These are phyloP conservation scores for Ulmus americana DNA, from an alignment of 331 rosid genomes.

Conservation along the genomic window DNA sequence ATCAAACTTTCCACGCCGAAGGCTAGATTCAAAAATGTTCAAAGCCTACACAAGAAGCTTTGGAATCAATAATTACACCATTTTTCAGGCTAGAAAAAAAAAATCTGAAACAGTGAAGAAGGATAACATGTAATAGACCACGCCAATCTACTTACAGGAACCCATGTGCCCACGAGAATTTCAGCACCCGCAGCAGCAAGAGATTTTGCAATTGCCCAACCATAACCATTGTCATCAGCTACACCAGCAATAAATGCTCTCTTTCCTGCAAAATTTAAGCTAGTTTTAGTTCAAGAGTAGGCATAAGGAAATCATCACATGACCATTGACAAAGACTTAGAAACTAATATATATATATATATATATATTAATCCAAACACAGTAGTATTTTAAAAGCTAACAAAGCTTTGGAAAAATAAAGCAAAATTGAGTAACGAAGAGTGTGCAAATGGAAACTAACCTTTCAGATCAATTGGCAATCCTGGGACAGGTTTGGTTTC, in stretches of 20 bases:
- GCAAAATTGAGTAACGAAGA: not conserved
- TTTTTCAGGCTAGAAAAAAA: constrained; percentile 3
- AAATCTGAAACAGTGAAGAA: not conserved
- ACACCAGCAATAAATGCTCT: constrained; percentile 93
- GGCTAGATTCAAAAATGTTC: constrained; percentile 90
- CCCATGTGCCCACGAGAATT: constrained; percentile 96
- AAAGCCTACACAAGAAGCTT: constrained; percentile 53
- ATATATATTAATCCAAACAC: too few species aligned
- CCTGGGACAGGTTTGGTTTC: constrained; percentile 52
- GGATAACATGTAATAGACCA: not conserved
- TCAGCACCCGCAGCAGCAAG: constrained; percentile 97
- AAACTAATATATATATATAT: too few species aligned
- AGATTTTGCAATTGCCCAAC: constrained; percentile 97
- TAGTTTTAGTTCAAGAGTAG: not conserved
- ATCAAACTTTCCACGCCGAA: constrained; percentile 87
- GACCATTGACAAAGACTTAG: too few species aligned
- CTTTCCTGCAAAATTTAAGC: constrained; percentile 49
- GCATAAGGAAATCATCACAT: too few species aligned
- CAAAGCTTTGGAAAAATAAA: not conserved
- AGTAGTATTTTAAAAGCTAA: too few species aligned
- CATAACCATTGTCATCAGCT: constrained; percentile 93
- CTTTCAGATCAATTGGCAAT: constrained; percentile 77
- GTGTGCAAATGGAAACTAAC: constrained; percentile 25
- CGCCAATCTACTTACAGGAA: constrained; percentile 64
- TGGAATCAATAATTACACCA: constrained; percentile 18